phyloP scores from a whole-genome alignment of 352 stramenopile genomes.

The Sclerospora graminicola region DNA sequence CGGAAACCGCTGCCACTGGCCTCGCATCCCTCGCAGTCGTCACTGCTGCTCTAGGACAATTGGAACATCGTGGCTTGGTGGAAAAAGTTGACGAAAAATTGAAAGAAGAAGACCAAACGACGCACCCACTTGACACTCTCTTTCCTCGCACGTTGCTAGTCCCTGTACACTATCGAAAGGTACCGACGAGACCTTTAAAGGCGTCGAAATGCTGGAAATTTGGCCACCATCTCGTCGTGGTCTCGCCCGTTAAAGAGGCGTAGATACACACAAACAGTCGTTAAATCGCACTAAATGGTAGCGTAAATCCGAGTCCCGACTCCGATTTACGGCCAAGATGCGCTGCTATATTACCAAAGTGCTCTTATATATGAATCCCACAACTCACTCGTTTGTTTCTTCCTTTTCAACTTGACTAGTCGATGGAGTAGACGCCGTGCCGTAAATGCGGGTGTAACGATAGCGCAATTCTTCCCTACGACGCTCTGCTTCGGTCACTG shows the following conservation, averaged over 20 bases:
- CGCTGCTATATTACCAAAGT: constrained; percentile 15
- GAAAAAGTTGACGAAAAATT: constrained; percentile 29
- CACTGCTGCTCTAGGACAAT: constrained; percentile 40
- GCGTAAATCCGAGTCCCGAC: too few species aligned
- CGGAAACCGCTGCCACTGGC: constrained; percentile 1
- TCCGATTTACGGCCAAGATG: neutral
- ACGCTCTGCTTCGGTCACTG: constrained; percentile 35
- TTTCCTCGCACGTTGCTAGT: constrained; percentile 16
- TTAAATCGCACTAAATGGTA: constrained; percentile 1
- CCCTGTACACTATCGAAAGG: constrained; percentile 44
- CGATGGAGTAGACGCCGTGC: constrained; percentile 10
- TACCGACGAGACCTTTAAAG: constrained; percentile 57
- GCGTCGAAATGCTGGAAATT: constrained; percentile 66
- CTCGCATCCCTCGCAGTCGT: constrained; percentile 41
- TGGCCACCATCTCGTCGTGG: constrained; percentile 19
- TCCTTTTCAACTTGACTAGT: constrained; percentile 17
- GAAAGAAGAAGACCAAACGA: constrained; percentile 6
- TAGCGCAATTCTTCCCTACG: constrained; percentile 42
- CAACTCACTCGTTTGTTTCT: constrained; percentile 17
- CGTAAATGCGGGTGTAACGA: constrained; percentile 48
- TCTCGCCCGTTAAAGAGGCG: constrained; percentile 22
- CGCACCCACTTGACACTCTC: constrained; percentile 15
- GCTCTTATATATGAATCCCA: neutral
- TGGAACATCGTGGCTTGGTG: constrained; percentile 39
- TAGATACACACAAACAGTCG: too few species aligned